Conservation (phyloP, 176 grass and related monocot genomes). For the Avena eriantha region DNA sequence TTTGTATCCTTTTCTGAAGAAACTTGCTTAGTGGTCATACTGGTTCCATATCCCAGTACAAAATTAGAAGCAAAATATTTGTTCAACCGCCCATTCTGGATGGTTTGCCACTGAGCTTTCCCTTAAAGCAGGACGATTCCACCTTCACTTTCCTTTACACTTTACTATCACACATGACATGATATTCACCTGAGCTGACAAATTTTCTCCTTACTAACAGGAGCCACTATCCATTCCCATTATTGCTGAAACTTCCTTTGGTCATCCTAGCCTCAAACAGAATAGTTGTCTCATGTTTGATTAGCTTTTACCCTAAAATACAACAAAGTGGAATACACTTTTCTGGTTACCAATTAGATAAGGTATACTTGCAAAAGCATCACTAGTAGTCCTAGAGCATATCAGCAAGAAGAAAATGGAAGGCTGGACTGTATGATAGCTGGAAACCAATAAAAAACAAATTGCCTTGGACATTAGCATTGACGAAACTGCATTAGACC, state of each 20-base stretch:
- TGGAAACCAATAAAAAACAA: background rate
- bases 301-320: conserved; percentile 31
- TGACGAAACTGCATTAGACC: background rate
- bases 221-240: background rate
- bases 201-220: conserved; percentile 2
- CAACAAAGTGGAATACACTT: conserved; percentile 8
- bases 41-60: background rate
- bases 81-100: conserved; percentile 26
- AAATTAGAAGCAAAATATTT: background rate
- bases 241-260: conserved; percentile 3
- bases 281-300: conserved; percentile 1
- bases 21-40: background rate
- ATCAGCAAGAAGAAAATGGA: background rate
- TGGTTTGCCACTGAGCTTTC: conserved; percentile 21
- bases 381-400: background rate
- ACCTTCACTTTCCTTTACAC: conserved; percentile 23
- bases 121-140: conserved; percentile 27
- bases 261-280: conserved; percentile 13
- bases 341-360: conserved; percentile 23
- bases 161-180: conserved; percentile 22
- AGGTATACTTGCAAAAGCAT: conserved; percentile 3
- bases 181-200: conserved; percentile 28
- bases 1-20: background rate
- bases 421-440: background rate
- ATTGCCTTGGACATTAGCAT: background rate